phyloP scores from a whole-genome alignment of 176 grass and related monocot genomes.

The Musa beccarii region DNA sequence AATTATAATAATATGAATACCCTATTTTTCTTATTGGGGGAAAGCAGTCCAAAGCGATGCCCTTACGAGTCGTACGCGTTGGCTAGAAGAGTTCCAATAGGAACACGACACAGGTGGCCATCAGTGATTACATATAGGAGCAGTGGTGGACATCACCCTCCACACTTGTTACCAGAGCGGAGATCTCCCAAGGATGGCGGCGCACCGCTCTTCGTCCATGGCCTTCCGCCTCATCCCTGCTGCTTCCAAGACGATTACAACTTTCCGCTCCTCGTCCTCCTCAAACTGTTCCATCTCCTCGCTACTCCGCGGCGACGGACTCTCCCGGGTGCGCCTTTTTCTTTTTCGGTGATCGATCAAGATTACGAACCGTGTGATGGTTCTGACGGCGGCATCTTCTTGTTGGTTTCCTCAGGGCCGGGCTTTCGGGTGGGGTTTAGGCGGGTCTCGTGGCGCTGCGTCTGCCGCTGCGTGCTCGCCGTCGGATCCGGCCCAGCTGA shows the following conservation, averaged over 20 bases:
- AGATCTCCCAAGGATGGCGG: neutral
- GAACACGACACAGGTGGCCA: too few relatives aligned
- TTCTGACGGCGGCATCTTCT: neutral
- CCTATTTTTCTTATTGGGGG: too few relatives aligned
- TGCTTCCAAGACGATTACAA: neutral
- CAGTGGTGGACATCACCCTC: too few relatives aligned
- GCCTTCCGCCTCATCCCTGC: neutral
- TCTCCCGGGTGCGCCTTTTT: neutral
- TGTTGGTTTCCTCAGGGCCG: neutral
- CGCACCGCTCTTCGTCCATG: neutral
- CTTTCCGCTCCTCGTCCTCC: neutral
- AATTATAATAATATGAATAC: too few relatives aligned
- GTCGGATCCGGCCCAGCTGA: slow-evolving; percentile 31
- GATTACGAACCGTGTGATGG: too few relatives aligned
- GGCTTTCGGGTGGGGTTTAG: neutral
- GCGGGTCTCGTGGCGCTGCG: neutral
- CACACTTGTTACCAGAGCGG: neutral
- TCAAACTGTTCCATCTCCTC: neutral
- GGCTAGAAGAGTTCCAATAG: too few relatives aligned
- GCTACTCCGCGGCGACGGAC: neutral
- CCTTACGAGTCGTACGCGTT: too few relatives aligned
- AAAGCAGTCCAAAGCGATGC: too few relatives aligned
- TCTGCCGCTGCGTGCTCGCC: slow-evolving; percentile 20
- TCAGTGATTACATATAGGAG: too few relatives aligned
- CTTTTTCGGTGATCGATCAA: neutral